Conservation (phyloP, 306 rosid species). For the Ziziphus jujuba region DNA sequence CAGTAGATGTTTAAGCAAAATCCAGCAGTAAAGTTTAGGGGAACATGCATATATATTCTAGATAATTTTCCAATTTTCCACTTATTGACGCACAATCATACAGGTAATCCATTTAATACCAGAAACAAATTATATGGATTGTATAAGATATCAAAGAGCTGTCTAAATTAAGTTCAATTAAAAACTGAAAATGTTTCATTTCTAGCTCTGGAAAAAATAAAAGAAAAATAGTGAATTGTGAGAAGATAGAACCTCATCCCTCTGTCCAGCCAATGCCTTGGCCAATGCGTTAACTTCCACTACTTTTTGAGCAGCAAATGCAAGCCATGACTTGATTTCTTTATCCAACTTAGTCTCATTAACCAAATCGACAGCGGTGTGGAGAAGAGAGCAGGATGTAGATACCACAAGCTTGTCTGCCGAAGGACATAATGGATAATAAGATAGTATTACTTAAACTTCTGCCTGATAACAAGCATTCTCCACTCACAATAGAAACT, state of each 20-base stretch:
- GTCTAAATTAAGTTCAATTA: not conserved
- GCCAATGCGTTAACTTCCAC: constrained; percentile 86
- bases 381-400: constrained; percentile 88
- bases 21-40: no score
- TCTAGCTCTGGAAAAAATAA: not conserved
- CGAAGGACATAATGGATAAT: constrained; percentile 1
- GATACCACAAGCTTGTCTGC: constrained; percentile 76
- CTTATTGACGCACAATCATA: not conserved
- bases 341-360: constrained; percentile 72
- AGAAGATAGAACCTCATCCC: constrained; percentile 49
- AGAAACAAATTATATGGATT: not conserved
- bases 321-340: constrained; percentile 86
- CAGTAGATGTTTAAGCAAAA: no score
- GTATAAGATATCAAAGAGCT: constrained; percentile 6
- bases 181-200: not conserved
- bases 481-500: constrained; percentile 6
- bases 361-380: constrained; percentile 86
- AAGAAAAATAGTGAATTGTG: not conserved
- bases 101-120: not conserved
- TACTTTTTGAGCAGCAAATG: constrained; percentile 86
- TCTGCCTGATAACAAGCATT: constrained; percentile 12
- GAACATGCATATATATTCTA: no score
- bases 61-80: no score
- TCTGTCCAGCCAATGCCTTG: constrained; percentile 64
- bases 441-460: constrained; percentile 14